Conservation (phyloP, 2,329 filamentous ascomycete species). For the Aspergillus sp. region DNA sequence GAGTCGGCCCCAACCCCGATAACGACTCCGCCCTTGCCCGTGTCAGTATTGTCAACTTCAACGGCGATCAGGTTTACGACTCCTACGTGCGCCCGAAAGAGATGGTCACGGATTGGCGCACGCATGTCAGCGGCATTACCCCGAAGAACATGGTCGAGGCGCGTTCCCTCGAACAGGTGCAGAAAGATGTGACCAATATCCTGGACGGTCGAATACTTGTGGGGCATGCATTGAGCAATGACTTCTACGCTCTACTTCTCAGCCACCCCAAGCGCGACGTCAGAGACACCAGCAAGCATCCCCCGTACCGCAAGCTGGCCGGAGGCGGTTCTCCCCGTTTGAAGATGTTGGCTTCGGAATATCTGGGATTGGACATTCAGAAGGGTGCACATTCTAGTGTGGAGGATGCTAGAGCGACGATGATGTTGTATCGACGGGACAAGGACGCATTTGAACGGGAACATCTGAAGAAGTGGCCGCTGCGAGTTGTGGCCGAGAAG, state of each 20-base stretch:
- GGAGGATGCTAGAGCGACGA: slow-evolving; percentile 82
- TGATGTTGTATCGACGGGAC: slow-evolving; percentile 80
- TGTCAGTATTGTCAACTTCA: slow-evolving; percentile 89
- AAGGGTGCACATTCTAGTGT: slow-evolving; percentile 61
- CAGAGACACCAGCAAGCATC: slow-evolving; percentile 78
- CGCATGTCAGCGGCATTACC: slow-evolving; percentile 77
- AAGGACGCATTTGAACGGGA: slow-evolving; percentile 85
- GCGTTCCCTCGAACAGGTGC: slow-evolving; percentile 73
- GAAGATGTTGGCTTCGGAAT: slow-evolving; percentile 56
- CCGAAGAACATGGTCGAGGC: slow-evolving; percentile 70
- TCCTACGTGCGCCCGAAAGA: slow-evolving; percentile 80
- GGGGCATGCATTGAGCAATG: slow-evolving; percentile 80
- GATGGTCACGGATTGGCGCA: slow-evolving; percentile 86
- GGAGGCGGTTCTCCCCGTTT: slow-evolving; percentile 51
- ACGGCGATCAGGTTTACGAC: slow-evolving; percentile 90
- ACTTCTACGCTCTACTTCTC: slow-evolving; percentile 72
- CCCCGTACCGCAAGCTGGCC: slow-evolving; percentile 66
- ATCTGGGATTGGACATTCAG: slow-evolving; percentile 61
- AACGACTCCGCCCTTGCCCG: slow-evolving; percentile 76
- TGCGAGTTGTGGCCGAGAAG: slow-evolving; percentile 35
- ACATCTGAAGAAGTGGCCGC: slow-evolving; percentile 65
- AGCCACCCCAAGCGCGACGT: slow-evolving; percentile 75
- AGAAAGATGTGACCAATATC: slow-evolving; percentile 67
- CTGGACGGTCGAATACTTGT: slow-evolving; percentile 72
- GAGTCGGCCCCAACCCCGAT: slow-evolving; percentile 63